A percentile compares a stretch with the other conserved stretches of the same genome.
Conservation (phyloP, 2,329 filamentous ascomycete species). For the Cytospora piceicola region DNA sequence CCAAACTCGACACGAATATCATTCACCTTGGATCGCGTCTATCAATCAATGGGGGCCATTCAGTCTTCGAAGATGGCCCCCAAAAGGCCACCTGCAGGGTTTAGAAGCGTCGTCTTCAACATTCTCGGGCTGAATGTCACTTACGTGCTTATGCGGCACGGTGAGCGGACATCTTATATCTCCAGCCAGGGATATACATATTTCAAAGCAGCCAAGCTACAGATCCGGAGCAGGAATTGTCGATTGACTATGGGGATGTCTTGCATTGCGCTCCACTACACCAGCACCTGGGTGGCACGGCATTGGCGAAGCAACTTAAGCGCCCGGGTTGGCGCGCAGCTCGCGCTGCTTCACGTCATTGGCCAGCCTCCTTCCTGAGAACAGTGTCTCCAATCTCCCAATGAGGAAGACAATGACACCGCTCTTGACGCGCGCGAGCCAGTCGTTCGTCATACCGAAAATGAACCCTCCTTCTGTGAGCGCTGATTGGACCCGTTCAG, state of each 20-base stretch:
- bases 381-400: constrained; percentile 3
- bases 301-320: constrained; percentile 28
- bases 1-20: background rate
- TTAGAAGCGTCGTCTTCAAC: background rate
- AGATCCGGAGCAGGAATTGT: background rate
- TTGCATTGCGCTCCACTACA: constrained; percentile 11
- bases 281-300: constrained; percentile 22
- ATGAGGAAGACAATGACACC: constrained; percentile 21
- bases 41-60: background rate
- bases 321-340: constrained; percentile 26
- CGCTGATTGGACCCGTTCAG: constrained; percentile 23
- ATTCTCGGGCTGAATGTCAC: background rate
- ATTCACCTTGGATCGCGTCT: constrained; percentile 2
- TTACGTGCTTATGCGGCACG: background rate
- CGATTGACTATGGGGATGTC: constrained; percentile 7
- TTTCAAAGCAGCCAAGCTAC: constrained; percentile 9
- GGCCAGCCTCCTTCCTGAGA: constrained; percentile 9
- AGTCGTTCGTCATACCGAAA: constrained; percentile 23
- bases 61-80: background rate
- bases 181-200: background rate
- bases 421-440: constrained; percentile 31
- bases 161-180: background rate
- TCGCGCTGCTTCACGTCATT: constrained; percentile 23
- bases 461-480: constrained; percentile 15
- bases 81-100: constrained; percentile 4